Conservation (phyloP, 129 eudicot species). For the Sambucus nigra region DNA sequence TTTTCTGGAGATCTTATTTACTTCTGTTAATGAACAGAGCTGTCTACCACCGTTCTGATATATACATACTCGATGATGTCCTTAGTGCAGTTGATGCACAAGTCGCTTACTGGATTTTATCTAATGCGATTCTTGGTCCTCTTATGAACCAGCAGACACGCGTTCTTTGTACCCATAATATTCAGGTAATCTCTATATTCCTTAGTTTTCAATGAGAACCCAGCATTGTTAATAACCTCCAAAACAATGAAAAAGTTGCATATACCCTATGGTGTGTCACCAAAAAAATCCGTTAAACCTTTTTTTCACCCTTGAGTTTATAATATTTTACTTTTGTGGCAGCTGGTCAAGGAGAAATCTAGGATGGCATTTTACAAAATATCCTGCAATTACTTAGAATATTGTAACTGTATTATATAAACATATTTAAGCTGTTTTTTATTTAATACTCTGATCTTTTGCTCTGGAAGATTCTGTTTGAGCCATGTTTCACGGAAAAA, state of each 20-base stretch:
- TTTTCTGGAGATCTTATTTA: slow-evolving; percentile 1
- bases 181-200: slow-evolving; percentile 43
- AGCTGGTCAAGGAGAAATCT: not conserved
- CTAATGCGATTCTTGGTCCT: slow-evolving; percentile 75
- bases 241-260: not conserved
- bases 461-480: no score
- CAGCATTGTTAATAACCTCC: not conserved
- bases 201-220: not conserved
- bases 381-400: no score
- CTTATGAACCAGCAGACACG: slow-evolving; percentile 64
- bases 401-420: no score
- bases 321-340: no score
- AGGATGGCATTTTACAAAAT: not conserved
- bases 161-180: slow-evolving; percentile 77
- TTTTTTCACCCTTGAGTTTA: no score
- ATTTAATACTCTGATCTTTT: no score
- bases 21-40: slow-evolving; percentile 52
- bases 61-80: slow-evolving; percentile 83
- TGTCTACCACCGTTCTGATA: slow-evolving; percentile 57
- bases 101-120: slow-evolving; percentile 69
- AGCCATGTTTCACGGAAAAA: no score
- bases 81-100: slow-evolving; percentile 98
- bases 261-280: no score
- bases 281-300: no score
- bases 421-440: no score